These are phyloP conservation scores for Umbelopsis sp. DNA, from an alignment of 371 early-diverging fungal genomes.

Conservation along the genomic window DNA sequence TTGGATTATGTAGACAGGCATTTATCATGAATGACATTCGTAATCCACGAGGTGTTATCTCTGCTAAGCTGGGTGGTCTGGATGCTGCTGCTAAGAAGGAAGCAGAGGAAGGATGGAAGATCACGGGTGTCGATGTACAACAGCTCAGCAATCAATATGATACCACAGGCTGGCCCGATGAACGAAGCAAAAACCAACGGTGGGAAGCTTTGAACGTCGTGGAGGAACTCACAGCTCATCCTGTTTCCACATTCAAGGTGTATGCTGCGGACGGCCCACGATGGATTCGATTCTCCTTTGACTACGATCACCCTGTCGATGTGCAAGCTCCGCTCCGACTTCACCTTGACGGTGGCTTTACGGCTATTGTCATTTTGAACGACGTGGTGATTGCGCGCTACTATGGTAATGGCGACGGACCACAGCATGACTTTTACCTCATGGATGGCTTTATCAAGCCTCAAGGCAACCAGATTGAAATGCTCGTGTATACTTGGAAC, in stretches of 20 bases:
- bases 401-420: constrained; percentile 75
- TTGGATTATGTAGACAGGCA: constrained; percentile 77
- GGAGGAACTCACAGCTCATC: constrained; percentile 16
- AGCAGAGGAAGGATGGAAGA: constrained; percentile 58
- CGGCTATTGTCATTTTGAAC: constrained; percentile 68
- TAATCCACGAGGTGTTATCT: constrained; percentile 76
- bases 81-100: constrained; percentile 20
- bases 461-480: constrained; percentile 36
- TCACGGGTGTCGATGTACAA: constrained; percentile 81
- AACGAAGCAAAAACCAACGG: constrained; percentile 34
- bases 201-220: constrained; percentile 27
- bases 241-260: constrained; percentile 19
- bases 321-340: constrained; percentile 62
- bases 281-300: constrained; percentile 45
- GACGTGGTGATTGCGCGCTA: constrained; percentile 68
- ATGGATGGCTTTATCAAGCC: constrained; percentile 60
- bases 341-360: constrained; percentile 65
- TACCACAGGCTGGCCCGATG: constrained; percentile 80
- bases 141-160: constrained; percentile 56
- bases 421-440: constrained; percentile 77
- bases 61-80: constrained; percentile 56
- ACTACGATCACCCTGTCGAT: constrained; percentile 17
- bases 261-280: constrained; percentile 33
- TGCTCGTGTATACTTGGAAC: constrained; percentile 50
- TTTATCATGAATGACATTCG: constrained; percentile 78